Base-by-base conservation (phyloP, 2,329 filamentous ascomycete species). In the Furcasterigmium sp. region DNA sequence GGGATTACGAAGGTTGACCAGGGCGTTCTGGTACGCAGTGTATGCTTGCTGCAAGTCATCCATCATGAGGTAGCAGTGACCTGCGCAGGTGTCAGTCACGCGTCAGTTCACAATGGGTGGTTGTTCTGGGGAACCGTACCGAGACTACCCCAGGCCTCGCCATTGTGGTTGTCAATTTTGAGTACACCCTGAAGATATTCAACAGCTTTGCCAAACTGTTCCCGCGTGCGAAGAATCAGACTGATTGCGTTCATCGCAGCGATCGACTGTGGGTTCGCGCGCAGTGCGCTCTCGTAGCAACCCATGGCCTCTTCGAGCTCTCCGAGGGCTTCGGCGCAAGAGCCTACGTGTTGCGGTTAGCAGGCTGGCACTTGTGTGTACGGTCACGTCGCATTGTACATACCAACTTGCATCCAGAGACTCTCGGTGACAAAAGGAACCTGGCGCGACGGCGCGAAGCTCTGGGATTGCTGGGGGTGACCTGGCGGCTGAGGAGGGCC, bases 1-100 rank as follows among this genome's bases (percentile, higher is more conserved):
- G 2, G 91, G 91, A 61, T 96, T 91, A 39, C 85, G 82, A 32
- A 98, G 73, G 64, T 97, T 91, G 50, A 96, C 91, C 7, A 97
- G 70, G 6, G 93, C 93, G 61, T 94, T 89, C 62, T 98, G 93
- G 61, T 98, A 98, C 1, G 93, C 91, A 25, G 88, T 87, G 58
- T 98, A 98, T 1, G 93, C 93, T 60, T 97, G 90, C 66, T 97
- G 93, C 26, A 97, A 69, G 57, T 96, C 91, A 59, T 98, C 93
- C 80, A 95, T 95, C 93, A 98, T 98, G 20, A 98, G 75, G 61
- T 91, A 95, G 68, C 93, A 97, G 63, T 97, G 93, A n/a, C 93
- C 89, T 91, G 53, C 13, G 36, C 23, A 5, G 5, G 23, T 6
- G 15, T 34, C 53, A 53, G 58, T 39, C 61, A 55, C 42, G 40